phyloP scores from a whole-genome alignment of 1,284 basidiomycete genomes.

The Microbotryum silenes-acaulis region DNA sequence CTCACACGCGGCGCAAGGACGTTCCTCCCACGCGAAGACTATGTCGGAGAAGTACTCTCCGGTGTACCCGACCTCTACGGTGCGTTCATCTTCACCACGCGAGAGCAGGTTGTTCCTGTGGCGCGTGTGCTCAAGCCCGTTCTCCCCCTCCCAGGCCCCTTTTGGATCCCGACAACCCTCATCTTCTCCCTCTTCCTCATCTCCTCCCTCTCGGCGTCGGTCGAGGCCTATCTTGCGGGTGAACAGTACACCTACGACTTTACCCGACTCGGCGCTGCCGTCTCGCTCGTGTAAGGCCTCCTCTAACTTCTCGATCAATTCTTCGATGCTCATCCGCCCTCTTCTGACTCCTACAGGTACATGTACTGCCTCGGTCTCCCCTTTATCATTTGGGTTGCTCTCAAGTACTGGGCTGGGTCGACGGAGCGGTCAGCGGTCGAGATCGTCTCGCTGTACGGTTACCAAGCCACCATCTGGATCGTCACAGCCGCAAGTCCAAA shows the following conservation, averaged over 20 bases:
- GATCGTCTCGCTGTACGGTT: conserved; percentile 48
- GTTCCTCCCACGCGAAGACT: conserved; percentile 44
- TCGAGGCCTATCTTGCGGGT: conserved; percentile 67
- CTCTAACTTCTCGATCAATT: too few relatives aligned
- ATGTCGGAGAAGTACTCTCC: conserved; percentile 44
- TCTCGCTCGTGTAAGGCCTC: conserved; percentile 53
- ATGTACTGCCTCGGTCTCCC: conserved; percentile 74
- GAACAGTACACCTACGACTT: conserved; percentile 69
- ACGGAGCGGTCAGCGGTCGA: conserved; percentile 78
- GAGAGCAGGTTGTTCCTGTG: neutral
- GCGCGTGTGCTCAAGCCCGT: neutral
- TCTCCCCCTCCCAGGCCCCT: conserved; percentile 54
- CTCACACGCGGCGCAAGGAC: conserved; percentile 43
- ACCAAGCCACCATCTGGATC: conserved; percentile 50
- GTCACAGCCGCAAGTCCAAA: conserved; percentile 49
- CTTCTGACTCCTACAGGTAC: conserved; percentile 61
- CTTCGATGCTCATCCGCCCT: conserved; percentile 45
- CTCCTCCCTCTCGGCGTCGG: conserved; percentile 75
- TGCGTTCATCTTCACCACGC: conserved; percentile 13
- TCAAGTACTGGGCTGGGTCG: conserved; percentile 68
- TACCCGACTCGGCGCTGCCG: conserved; percentile 68
- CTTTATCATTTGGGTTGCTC: conserved; percentile 63
- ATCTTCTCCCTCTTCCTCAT: conserved; percentile 85
- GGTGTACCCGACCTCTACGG: conserved; percentile 48
- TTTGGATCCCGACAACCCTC: conserved; percentile 90